These are phyloP conservation scores for Euphorbia pulcherrima DNA, from an alignment of 345 rosid genomes.

Conservation along the genomic window DNA sequence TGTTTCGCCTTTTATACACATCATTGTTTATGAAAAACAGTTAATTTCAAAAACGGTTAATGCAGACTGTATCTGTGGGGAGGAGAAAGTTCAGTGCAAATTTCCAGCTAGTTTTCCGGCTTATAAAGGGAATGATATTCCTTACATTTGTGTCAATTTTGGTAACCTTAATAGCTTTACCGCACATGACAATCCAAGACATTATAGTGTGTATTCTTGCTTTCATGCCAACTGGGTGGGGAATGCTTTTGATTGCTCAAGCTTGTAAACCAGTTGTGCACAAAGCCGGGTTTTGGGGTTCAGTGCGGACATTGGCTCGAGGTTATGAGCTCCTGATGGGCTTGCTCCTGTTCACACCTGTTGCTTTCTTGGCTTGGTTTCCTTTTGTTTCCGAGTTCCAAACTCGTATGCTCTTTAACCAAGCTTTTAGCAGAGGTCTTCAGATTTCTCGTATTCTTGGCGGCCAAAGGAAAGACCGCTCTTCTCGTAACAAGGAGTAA, in stretches of 20 bases:
- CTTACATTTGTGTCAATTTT: conserved; percentile 68
- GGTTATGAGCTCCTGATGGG: conserved; percentile 95
- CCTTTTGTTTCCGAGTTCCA: conserved; percentile 98
- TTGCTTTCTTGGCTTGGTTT: conserved; percentile 98
- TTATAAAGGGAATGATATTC: conserved; percentile 95
- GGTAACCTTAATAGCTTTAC: conserved; percentile 72
- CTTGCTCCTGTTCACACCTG: conserved; percentile 88
- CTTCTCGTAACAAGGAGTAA: conserved; percentile 74
- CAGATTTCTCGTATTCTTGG: conserved; percentile 99
- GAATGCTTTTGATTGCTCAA: conserved; percentile 95
- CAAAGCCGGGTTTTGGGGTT: conserved; percentile 85
- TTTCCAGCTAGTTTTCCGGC: conserved; percentile 89
- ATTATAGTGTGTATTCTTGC: conserved; percentile 88
- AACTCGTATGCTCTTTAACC: conserved; percentile 99
- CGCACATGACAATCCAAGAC: conserved; percentile 82
- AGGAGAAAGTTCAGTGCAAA: conserved; percentile 89
- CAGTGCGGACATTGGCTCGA: conserved; percentile 82
- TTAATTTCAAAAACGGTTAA: too few species aligned
- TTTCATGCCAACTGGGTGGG: conserved; percentile 99
- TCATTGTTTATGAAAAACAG: too few species aligned
- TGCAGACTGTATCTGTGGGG: conserved; percentile 90
- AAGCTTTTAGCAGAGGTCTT: conserved; percentile 98
- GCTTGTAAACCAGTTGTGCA: conserved; percentile 78
- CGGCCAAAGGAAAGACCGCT: conserved; percentile 76
- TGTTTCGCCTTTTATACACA: too few species aligned